These are phyloP conservation scores for Aspergillus viridinutans DNA, from an alignment of 2,329 filamentous ascomycete genomes.

Conservation along the genomic window DNA sequence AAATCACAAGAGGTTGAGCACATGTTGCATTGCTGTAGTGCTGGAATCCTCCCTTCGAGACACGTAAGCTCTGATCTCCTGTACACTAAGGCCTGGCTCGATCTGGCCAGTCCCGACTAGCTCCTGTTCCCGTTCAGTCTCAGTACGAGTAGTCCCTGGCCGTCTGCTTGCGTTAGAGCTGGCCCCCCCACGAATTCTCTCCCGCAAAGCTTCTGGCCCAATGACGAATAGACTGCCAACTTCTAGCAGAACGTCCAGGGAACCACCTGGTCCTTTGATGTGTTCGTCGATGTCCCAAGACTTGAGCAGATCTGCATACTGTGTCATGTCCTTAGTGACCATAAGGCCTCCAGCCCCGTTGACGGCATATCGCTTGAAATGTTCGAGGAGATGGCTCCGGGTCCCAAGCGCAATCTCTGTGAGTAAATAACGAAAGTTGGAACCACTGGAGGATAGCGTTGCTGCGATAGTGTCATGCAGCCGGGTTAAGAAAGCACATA, in stretches of 20 bases:
- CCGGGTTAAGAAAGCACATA: conserved; percentile 73
- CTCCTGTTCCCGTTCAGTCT: conserved; percentile 19
- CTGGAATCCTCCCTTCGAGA: conserved; percentile 78
- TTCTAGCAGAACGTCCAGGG: conserved; percentile 83
- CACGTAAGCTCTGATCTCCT: conserved; percentile 73
- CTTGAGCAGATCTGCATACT: conserved; percentile 81
- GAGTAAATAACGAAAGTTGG: conserved; percentile 77
- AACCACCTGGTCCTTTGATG: conserved; percentile 43
- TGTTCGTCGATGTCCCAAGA: conserved; percentile 73
- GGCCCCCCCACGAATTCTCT: conserved; percentile 62
- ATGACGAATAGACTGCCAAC: conserved; percentile 96
- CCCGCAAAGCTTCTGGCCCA: conserved; percentile 70
- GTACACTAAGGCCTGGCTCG: conserved; percentile 51
- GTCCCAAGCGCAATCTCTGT: conserved; percentile 79
- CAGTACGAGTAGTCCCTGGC: conserved; percentile 43
- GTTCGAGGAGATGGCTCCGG: conserved; percentile 75
- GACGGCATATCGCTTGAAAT: conserved; percentile 91
- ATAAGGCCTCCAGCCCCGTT: conserved; percentile 91
- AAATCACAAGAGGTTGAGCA: conserved; percentile 61
- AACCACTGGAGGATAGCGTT: conserved; percentile 60
- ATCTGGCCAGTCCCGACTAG: conserved; percentile 41
- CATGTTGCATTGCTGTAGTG: conserved; percentile 76
- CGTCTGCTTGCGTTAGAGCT: conserved; percentile 40
- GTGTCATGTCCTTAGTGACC: conserved; percentile 92
- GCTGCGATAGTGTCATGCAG: conserved; percentile 60